phyloP scores from a whole-genome alignment of 2,329 filamentous ascomycete species.

The Neonectria neomacrospora region DNA sequence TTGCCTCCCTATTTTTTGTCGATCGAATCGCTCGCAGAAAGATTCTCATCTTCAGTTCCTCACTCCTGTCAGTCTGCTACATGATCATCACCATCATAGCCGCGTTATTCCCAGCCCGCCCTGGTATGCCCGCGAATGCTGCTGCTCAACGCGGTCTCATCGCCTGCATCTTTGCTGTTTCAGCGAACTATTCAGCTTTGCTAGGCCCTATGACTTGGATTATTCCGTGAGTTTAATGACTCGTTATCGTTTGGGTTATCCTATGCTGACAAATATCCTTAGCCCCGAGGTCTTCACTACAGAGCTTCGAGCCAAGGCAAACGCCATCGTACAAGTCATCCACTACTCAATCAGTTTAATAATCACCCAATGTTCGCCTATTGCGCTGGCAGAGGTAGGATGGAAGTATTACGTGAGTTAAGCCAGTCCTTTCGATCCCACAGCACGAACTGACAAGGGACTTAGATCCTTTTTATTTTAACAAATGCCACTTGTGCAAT shows the following conservation, averaged over 20 bases:
- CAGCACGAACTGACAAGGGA: background rate
- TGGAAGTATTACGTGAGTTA: slow-evolving; percentile 55
- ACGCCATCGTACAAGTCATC: slow-evolving; percentile 54
- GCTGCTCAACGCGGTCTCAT: slow-evolving; percentile 53
- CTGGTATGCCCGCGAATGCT: slow-evolving; percentile 50
- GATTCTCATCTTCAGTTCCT: slow-evolving; percentile 52
- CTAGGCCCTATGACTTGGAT: slow-evolving; percentile 57
- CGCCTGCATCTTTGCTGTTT: slow-evolving; percentile 52
- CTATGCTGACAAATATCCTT: rapidly evolving
- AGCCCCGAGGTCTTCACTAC: slow-evolving; percentile 56
- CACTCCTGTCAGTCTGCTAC: slow-evolving; percentile 51
- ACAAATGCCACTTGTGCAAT: slow-evolving; percentile 52
- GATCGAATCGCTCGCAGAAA: slow-evolving; percentile 51
- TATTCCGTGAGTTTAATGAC: slow-evolving; percentile 48
- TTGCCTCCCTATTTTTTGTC: slow-evolving; percentile 53
- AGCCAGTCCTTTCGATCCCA: rapidly evolving
- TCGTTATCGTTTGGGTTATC: rapidly evolving
- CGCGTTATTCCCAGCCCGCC: slow-evolving; percentile 50
- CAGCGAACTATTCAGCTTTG: slow-evolving; percentile 51
- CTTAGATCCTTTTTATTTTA: slow-evolving; percentile 52
- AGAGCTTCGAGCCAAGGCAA: slow-evolving; percentile 54
- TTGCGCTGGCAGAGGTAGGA: slow-evolving; percentile 51
- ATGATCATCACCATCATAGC: slow-evolving; percentile 54
- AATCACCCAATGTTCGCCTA: slow-evolving; percentile 55
- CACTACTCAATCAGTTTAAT: slow-evolving; percentile 55